A percentile compares a stretch with the other conserved stretches of the same genome.
Conservation (phyloP, 78 protist genomes). For the Polysphondylium violaceum region DNA sequence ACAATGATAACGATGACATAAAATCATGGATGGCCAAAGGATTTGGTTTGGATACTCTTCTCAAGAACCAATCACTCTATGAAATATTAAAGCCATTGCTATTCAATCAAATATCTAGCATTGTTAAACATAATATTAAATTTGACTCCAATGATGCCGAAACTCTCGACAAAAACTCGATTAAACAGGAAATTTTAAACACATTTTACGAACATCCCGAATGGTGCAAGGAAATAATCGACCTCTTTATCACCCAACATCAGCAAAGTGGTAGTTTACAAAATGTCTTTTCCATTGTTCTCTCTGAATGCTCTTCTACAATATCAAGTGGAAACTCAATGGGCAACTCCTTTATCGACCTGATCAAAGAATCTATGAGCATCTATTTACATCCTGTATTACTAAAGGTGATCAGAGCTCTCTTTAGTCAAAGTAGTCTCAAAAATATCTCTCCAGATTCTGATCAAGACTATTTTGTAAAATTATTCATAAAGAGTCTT, state of each 20-base stretch:
- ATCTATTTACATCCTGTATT: constrained; percentile 46
- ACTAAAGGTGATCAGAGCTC: constrained; percentile 14
- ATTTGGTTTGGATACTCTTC: constrained; percentile 30
- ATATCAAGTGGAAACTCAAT: constrained; percentile 10
- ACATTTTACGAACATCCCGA: constrained; percentile 15
- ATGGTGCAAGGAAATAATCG: constrained; percentile 44
- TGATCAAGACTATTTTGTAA: background rate
- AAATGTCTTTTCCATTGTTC: background rate
- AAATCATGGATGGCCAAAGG: constrained; percentile 35
- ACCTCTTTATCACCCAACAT: constrained; percentile 3
- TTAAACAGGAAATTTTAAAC: background rate
- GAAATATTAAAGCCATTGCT: constrained; percentile 22
- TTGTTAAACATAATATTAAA: constrained; percentile 3
- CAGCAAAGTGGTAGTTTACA: background rate
- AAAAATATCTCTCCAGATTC: background rate
- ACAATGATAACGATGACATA: background rate
- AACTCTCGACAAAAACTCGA: background rate
- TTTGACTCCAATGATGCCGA: background rate
- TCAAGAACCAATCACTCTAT: constrained; percentile 14
- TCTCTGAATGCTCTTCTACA: constrained; percentile 10
- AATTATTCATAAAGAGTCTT: background rate
- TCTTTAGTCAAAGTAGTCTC: background rate
- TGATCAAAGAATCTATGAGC: constrained; percentile 41
- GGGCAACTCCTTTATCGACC: constrained; percentile 53
- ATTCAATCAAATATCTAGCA: background rate